A percentile compares a stretch with the other conserved stretches of the same genome.
These are phyloP conservation scores for Acanthamoeba quina DNA, from an alignment of 208 protist genomes.

Conservation along the genomic window DNA sequence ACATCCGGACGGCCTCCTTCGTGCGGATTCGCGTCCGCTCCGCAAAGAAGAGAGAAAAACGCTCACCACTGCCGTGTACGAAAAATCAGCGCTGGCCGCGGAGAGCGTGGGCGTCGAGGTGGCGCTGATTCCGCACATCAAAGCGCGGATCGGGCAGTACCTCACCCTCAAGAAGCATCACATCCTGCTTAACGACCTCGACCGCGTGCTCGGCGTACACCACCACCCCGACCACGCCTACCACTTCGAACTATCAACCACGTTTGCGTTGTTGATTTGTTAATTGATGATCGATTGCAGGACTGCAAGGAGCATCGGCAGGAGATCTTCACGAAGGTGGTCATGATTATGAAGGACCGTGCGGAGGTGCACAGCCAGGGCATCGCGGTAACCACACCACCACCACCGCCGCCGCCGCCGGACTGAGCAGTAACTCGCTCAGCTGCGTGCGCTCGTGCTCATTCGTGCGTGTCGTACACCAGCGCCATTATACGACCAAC, in stretches of 20 bases:
- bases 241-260: not conserved
- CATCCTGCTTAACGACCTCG: constrained; percentile 77
- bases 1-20: not conserved
- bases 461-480: not conserved
- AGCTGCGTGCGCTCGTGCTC: not conserved
- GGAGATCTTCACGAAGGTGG: constrained; percentile 83
- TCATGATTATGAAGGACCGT: constrained; percentile 82
- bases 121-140: constrained; percentile 57
- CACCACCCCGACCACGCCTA: not conserved
- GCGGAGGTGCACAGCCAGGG: constrained; percentile 30
- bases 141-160: constrained; percentile 51
- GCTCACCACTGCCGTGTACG: no score
- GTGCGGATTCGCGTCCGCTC: no score
- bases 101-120: constrained; percentile 28
- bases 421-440: not conserved
- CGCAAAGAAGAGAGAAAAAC: no score
- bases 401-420: no score
- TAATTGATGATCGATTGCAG: not conserved
- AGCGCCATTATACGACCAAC: constrained; percentile 40
- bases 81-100: constrained; percentile 26
- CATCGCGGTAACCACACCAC: not conserved
- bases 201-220: constrained; percentile 66
- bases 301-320: constrained; percentile 79
- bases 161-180: constrained; percentile 63
- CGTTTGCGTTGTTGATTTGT: no score